phyloP scores from a whole-genome alignment of 2,329 filamentous ascomycete species.

The Diaporthe sp. region DNA sequence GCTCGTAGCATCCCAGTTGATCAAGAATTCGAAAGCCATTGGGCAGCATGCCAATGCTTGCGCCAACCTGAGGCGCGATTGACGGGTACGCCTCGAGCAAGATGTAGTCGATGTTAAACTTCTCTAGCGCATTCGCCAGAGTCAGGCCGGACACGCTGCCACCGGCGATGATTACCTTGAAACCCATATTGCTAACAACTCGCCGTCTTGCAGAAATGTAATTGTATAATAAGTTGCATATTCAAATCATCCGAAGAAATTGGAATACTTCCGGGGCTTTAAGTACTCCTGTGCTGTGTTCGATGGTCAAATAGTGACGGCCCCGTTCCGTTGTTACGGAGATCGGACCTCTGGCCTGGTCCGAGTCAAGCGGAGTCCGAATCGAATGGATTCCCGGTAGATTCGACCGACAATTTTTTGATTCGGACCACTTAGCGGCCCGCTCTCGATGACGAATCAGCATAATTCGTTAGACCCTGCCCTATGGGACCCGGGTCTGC shows the following conservation, averaged over 20 bases:
- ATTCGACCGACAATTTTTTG: not conserved
- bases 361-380: not conserved
- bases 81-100: constrained; percentile 57
- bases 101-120: constrained; percentile 59
- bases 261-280: not conserved
- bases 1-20: constrained; percentile 58
- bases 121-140: constrained; percentile 56
- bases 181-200: not conserved
- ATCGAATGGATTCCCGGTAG: not conserved
- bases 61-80: constrained; percentile 60
- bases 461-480: not conserved
- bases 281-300: not conserved
- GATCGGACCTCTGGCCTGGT: no score
- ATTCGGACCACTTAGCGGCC: not conserved
- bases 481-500: not conserved
- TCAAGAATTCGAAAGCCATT: constrained; percentile 60
- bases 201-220: not conserved
- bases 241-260: not conserved
- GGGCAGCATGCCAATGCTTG: constrained; percentile 59
- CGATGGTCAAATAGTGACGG: not conserved
- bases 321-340: not conserved
- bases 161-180: constrained; percentile 60
- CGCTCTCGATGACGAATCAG: not conserved
- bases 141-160: constrained; percentile 61
- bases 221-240: not conserved